A percentile compares a stretch with the other conserved stretches of the same genome.
phyloP scores from a whole-genome alignment of 495 filamentous ascomycete genomes.

The Podospora bellae-mahoneyi region DNA sequence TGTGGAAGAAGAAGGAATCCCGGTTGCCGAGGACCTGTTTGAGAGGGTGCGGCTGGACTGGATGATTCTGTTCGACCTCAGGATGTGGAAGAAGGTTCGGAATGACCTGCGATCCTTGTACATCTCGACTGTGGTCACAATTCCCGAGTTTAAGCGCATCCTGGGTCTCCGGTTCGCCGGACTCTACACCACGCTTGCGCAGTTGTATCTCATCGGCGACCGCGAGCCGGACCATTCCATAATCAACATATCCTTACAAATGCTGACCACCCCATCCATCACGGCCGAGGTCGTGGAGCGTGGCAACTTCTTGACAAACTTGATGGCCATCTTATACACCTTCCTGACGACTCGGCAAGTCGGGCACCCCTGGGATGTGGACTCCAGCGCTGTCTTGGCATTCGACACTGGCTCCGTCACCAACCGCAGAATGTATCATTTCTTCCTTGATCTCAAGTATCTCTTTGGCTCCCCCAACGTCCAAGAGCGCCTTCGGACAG shows the following conservation, averaged over 20 bases:
- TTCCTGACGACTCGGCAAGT: slow-evolving; percentile 95
- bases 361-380: slow-evolving; percentile 82
- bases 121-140: slow-evolving; percentile 91
- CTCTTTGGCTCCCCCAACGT: slow-evolving; percentile 84
- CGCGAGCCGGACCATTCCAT: slow-evolving; percentile 97
- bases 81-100: slow-evolving; percentile 93
- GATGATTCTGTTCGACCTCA: slow-evolving; percentile 92
- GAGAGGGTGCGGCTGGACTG: slow-evolving; percentile 88
- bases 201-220: slow-evolving; percentile 94
- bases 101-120: slow-evolving; percentile 89
- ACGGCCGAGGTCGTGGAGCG: slow-evolving; percentile 89
- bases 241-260: slow-evolving; percentile 93
- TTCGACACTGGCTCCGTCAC: slow-evolving; percentile 92
- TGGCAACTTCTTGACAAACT: slow-evolving; percentile 93
- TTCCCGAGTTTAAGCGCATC: slow-evolving; percentile 95
- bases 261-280: slow-evolving; percentile 94
- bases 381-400: slow-evolving; percentile 75
- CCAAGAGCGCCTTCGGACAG: slow-evolving; percentile 72
- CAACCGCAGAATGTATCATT: slow-evolving; percentile 93
- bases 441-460: slow-evolving; percentile 89
- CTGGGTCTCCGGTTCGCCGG: slow-evolving; percentile 88
- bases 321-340: slow-evolving; percentile 95
- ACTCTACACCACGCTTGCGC: slow-evolving; percentile 86
- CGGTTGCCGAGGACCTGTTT: slow-evolving; percentile 77
- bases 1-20: slow-evolving; percentile 53